These are phyloP conservation scores for Penicillium sp. DNA, from an alignment of 2,329 filamentous ascomycete species.

Conservation along the genomic window DNA sequence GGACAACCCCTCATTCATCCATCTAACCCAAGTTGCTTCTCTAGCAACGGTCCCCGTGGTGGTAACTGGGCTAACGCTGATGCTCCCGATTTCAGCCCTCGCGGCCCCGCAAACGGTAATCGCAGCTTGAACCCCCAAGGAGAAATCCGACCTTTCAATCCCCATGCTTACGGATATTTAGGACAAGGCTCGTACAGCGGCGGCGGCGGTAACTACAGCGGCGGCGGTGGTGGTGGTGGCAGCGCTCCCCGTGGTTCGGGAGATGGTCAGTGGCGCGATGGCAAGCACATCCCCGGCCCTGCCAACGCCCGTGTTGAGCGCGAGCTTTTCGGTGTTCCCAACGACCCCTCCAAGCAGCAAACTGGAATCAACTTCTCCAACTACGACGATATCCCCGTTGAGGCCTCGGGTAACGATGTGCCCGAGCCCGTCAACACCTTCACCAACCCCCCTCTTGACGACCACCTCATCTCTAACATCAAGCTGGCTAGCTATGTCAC, in stretches of 20 bases:
- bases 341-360: conserved; percentile 93
- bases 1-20: background rate
- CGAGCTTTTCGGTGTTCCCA: conserved; percentile 87
- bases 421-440: conserved; percentile 89
- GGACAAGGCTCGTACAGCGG: conserved; percentile 40
- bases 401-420: conserved; percentile 90
- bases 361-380: conserved; percentile 99
- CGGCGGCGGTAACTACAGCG: conserved; percentile 32
- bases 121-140: conserved; percentile 37
- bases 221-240: conserved; percentile 21
- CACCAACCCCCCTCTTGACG: conserved; percentile 91
- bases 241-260: conserved; percentile 71
- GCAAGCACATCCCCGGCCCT: conserved; percentile 91
- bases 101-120: conserved; percentile 42
- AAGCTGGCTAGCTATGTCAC: conserved; percentile 91
- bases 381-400: conserved; percentile 98
- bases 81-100: conserved; percentile 58
- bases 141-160: conserved; percentile 55
- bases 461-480: conserved; percentile 92
- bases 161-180: conserved; percentile 63
- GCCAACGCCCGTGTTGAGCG: conserved; percentile 87
- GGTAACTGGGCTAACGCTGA: conserved; percentile 58
- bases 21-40: conserved; percentile 17
- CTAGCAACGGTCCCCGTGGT: conserved; percentile 34
- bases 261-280: conserved; percentile 94